Percentiles rank a stretch among this genome's conserved stretches.
phyloP scores from a whole-genome alignment of 805 yeast genomes.

The Hanseniaspora thailandica region DNA sequence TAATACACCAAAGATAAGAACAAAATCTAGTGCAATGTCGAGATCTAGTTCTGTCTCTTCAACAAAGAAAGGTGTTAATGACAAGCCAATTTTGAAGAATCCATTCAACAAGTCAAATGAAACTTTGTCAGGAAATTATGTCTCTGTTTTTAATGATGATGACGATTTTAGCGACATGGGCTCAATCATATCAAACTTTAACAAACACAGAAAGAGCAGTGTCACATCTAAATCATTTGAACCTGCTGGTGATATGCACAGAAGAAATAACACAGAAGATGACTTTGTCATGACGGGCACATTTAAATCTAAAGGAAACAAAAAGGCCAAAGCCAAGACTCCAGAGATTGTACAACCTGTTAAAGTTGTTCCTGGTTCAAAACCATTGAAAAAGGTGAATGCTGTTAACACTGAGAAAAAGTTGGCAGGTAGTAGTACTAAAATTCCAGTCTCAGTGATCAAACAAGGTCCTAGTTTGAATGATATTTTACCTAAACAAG shows the following conservation, averaged over 20 bases:
- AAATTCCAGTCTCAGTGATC: background rate
- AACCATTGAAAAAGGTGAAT: background rate
- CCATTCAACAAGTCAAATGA: background rate
- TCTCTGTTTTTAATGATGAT: background rate
- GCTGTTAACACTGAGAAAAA: background rate
- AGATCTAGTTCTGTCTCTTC: background rate
- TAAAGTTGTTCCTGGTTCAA: conserved; percentile 7
- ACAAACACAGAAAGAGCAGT: background rate
- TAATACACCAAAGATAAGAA: background rate
- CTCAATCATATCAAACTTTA: background rate
- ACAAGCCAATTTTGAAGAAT: background rate
- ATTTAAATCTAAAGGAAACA: background rate
- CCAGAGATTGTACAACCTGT: background rate
- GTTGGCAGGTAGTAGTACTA: background rate
- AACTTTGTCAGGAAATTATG: background rate
- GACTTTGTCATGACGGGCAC: background rate
- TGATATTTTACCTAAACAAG: background rate
- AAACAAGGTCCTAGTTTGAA: background rate
- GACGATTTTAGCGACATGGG: background rate
- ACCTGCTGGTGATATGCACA: background rate
- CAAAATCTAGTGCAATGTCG: background rate
- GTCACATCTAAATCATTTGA: background rate
- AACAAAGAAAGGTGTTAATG: background rate
- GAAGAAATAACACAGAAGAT: background rate
- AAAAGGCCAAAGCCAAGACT: background rate